These are phyloP conservation scores for Pachysolen tannophilus DNA, from an alignment of 805 yeast genomes.

Conservation along the genomic window DNA sequence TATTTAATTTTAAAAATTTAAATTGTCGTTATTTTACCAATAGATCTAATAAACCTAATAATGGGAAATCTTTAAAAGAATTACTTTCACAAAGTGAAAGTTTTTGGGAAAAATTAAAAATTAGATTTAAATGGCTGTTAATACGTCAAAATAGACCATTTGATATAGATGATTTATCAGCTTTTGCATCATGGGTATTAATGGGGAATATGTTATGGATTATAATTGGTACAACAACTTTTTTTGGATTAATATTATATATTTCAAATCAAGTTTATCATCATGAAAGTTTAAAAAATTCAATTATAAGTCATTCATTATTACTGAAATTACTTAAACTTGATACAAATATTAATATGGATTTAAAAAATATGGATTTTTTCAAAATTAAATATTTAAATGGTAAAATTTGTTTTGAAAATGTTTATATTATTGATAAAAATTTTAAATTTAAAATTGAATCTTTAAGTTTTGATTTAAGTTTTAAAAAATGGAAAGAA, in stretches of 20 bases:
- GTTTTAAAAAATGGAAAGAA: slow-evolving; percentile 47
- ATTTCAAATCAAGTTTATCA: slow-evolving; percentile 27
- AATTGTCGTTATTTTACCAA: no score
- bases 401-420: slow-evolving; percentile 40
- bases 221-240: slow-evolving; percentile 49
- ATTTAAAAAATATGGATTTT: slow-evolving; percentile 17
- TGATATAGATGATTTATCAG: slow-evolving; percentile 42
- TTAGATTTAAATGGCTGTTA: slow-evolving; percentile 35
- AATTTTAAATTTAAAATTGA: slow-evolving; percentile 30
- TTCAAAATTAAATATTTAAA: slow-evolving; percentile 39
- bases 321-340: slow-evolving; percentile 22
- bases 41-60: no score
- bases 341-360: slow-evolving; percentile 22
- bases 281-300: slow-evolving; percentile 16
- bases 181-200: slow-evolving; percentile 47
- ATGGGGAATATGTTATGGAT: slow-evolving; percentile 53
- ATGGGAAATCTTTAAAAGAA: no score
- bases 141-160: slow-evolving; percentile 40
- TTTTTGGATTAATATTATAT: slow-evolving; percentile 39
- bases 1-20: no score
- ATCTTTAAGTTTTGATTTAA: slow-evolving; percentile 34
- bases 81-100: slow-evolving; percentile 14
- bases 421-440: slow-evolving; percentile 20
- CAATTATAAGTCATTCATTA: slow-evolving; percentile 18
- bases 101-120: slow-evolving; percentile 4